Evolutionary conservation across 116 monocot species (phyloP).

Genomic region (Papilionanthe hybrid): DNA sequence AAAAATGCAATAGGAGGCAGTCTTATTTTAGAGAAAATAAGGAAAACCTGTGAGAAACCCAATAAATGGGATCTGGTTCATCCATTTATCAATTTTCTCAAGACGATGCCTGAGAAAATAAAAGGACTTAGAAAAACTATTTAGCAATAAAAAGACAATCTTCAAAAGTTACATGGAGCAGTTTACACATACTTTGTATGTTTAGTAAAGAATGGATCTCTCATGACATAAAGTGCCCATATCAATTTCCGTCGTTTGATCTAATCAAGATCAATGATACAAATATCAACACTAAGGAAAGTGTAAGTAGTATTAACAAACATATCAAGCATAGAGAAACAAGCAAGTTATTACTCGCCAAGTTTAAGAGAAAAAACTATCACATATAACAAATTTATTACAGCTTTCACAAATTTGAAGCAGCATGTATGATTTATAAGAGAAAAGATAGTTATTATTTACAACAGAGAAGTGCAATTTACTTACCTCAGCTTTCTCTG

Average conservation of each 20-base stretch:
- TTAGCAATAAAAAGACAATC: neutral
- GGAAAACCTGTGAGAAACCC: slow-evolving; percentile 67
- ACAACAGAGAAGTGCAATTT: neutral
- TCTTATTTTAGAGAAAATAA: neutral
- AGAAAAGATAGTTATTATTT: neutral
- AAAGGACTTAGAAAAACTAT: slow-evolving; percentile 11
- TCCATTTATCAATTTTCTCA: slow-evolving; percentile 39
- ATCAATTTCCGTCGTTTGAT: slow-evolving; percentile 68
- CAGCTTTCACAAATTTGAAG: neutral
- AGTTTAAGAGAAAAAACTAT: neutral
- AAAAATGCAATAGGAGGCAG: neutral
- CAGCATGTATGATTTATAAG: neutral
- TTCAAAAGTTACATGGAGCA: neutral
- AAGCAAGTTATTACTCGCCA: neutral
- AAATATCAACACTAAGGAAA: slow-evolving; percentile 8
- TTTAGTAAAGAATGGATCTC: slow-evolving; percentile 84
- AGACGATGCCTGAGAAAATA: slow-evolving; percentile 56
- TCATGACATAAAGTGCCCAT: slow-evolving; percentile 80
- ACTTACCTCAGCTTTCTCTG: slow-evolving; percentile 78
- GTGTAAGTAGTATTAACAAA: neutral
- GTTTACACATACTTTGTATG: slow-evolving; percentile 54
- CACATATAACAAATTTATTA: neutral
- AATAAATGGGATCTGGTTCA: slow-evolving; percentile 56
- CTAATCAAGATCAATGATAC: slow-evolving; percentile 24
- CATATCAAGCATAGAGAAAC: neutral